Evolutionary conservation across 2,329 filamentous ascomycete species (phyloP).

Genomic region (Blastomyces emzantsi): DNA sequence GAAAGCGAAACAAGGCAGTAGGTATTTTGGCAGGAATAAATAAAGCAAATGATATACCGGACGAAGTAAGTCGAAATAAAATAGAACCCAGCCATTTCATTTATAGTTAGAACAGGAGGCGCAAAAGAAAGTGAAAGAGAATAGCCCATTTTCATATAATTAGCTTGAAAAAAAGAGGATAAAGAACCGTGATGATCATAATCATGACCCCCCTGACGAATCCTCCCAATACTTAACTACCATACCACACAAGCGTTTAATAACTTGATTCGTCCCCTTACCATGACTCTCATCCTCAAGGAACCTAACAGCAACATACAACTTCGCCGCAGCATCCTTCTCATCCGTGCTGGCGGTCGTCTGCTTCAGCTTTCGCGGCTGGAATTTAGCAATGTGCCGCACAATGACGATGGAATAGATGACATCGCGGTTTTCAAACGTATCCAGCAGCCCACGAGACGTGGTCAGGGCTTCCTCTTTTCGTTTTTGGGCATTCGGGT

Average conservation of each 20-base stretch:
- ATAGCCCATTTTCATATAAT: background rate
- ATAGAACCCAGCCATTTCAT: background rate
- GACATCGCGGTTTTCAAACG: constrained; percentile 78
- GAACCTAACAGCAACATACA: constrained; percentile 61
- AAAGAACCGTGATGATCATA: background rate
- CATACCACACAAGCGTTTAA: constrained; percentile 60
- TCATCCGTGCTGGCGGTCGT: constrained; percentile 53
- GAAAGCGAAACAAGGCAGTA: background rate
- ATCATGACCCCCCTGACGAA: background rate
- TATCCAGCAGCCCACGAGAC: constrained; percentile 64
- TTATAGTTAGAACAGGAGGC: background rate
- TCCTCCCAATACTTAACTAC: constrained; percentile 48
- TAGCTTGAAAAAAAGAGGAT: background rate
- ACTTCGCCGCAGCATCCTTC: constrained; percentile 55
- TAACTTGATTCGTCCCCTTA: constrained; percentile 65
- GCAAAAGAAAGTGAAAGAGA: background rate
- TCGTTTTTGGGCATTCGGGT: constrained; percentile 43
- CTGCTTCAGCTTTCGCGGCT: constrained; percentile 43
- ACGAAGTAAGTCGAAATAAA: background rate
- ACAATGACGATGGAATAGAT: constrained; percentile 81
- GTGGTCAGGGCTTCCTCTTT: constrained; percentile 57
- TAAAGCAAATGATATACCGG: background rate
- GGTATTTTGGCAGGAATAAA: background rate
- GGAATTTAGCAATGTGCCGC: constrained; percentile 58
- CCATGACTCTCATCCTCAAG: constrained; percentile 56